phyloP scores from a whole-genome alignment of 75 land plant genomes.

The Cryptomeria japonica region DNA sequence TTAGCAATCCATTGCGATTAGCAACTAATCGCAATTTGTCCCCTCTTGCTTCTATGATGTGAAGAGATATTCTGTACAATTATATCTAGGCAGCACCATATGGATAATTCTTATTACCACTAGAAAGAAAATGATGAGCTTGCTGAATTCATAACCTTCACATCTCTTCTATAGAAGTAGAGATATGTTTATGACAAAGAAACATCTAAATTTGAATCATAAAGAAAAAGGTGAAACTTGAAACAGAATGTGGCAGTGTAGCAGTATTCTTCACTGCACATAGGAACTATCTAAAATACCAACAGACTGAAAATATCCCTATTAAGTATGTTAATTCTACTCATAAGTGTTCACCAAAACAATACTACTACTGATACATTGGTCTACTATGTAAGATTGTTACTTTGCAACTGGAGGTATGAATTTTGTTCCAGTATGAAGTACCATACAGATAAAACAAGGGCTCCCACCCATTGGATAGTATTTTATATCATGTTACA shows the following conservation, averaged over 20 bases:
- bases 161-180: neutral
- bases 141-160: neutral
- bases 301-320: neutral
- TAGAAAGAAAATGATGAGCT: neutral
- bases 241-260: neutral
- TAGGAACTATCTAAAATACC: neutral
- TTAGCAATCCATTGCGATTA: too few species aligned
- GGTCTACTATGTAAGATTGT: neutral
- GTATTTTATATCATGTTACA: neutral
- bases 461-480: neutral
- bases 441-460: neutral
- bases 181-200: neutral
- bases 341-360: neutral
- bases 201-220: neutral
- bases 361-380: neutral
- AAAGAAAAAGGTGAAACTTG: neutral
- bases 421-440: neutral
- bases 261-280: neutral
- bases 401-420: neutral
- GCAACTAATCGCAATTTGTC: too few species aligned
- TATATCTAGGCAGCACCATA: neutral
- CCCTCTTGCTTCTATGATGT: too few species aligned
- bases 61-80: too few species aligned
- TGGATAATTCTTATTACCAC: neutral
- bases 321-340: neutral